These are phyloP conservation scores for Avena sativa DNA, from an alignment of 176 grass and related monocot genomes.

Conservation along the genomic window DNA sequence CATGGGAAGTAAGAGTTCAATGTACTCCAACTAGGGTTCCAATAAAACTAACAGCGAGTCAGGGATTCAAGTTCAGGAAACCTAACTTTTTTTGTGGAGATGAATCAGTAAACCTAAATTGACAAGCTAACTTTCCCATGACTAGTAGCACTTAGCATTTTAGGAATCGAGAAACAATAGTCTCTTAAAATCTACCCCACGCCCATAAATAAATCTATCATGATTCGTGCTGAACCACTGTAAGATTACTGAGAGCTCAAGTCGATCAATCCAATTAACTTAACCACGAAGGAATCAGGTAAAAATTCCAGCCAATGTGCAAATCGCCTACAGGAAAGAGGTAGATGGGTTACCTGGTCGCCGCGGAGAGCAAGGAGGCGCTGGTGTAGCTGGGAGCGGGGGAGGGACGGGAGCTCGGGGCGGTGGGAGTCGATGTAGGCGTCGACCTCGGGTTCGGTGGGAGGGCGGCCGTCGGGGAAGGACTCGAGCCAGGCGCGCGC, in stretches of 20 bases:
- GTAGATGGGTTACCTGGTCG: constrained; percentile 46
- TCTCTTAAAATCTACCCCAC: neutral
- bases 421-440: constrained; percentile 70
- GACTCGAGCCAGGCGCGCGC: constrained; percentile 66
- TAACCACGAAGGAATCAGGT: neutral
- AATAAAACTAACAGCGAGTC: neutral
- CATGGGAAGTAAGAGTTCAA: neutral
- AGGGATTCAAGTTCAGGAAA: neutral
- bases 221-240: neutral
- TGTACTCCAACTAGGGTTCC: neutral
- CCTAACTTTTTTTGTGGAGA: neutral
- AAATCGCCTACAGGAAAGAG: neutral
- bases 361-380: constrained; percentile 63
- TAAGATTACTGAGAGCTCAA: neutral
- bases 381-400: constrained; percentile 70
- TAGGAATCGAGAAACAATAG: neutral
- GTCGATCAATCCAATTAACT: constrained; percentile 8
- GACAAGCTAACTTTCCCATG: neutral
- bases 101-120: neutral
- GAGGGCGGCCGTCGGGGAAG: constrained; percentile 58
- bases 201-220: neutral
- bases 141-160: neutral
- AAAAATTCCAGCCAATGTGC: neutral
- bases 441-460: constrained; percentile 68
- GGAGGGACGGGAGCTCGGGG: constrained; percentile 53